These are phyloP conservation scores for Grammothele lineata DNA, from an alignment of 768 basidiomycete species.

Conservation along the genomic window DNA sequence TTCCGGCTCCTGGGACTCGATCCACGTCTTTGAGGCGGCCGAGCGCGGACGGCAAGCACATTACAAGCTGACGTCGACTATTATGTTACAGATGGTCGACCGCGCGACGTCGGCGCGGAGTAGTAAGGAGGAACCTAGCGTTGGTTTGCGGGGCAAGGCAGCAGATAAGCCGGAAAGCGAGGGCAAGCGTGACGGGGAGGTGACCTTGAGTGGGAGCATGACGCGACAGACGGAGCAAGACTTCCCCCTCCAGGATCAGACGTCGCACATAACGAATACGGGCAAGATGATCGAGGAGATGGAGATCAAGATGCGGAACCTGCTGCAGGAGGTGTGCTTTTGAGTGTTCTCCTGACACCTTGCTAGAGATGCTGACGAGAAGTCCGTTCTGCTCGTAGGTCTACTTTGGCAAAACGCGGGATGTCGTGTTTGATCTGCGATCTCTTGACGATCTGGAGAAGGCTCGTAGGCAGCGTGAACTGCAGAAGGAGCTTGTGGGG, in stretches of 20 bases:
- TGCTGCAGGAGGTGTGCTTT: slow-evolving; percentile 84
- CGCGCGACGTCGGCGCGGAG: slow-evolving; percentile 28
- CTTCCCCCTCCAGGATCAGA: slow-evolving; percentile 70
- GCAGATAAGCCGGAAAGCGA: slow-evolving; percentile 31
- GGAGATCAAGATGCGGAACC: slow-evolving; percentile 98
- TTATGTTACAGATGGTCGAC: slow-evolving; percentile 87
- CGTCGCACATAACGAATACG: slow-evolving; percentile 90
- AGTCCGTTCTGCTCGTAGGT: too few species aligned
- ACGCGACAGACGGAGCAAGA: slow-evolving; percentile 91
- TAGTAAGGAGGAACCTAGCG: slow-evolving; percentile 17
- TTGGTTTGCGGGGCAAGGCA: slow-evolving; percentile 8
- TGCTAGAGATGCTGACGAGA: too few species aligned
- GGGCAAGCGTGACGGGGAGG: slow-evolving; percentile 64
- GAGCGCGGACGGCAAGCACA: slow-evolving; percentile 90
- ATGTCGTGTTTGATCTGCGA: slow-evolving; percentile 89
- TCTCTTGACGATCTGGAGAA: slow-evolving; percentile 84
- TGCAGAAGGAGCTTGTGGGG: slow-evolving; percentile 89
- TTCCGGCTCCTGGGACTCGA: slow-evolving; percentile 94
- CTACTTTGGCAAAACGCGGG: slow-evolving; percentile 95
- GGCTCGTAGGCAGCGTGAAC: slow-evolving; percentile 71
- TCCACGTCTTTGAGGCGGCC: slow-evolving; percentile 95
- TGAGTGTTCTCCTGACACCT: too few species aligned
- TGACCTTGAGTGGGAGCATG: slow-evolving; percentile 92
- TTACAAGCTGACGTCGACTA: slow-evolving; percentile 95
- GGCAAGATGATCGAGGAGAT: slow-evolving; percentile 97